Evolutionary conservation across 2,329 filamentous ascomycete genomes (phyloP).

Genomic region (Talaromyces sp.): DNA sequence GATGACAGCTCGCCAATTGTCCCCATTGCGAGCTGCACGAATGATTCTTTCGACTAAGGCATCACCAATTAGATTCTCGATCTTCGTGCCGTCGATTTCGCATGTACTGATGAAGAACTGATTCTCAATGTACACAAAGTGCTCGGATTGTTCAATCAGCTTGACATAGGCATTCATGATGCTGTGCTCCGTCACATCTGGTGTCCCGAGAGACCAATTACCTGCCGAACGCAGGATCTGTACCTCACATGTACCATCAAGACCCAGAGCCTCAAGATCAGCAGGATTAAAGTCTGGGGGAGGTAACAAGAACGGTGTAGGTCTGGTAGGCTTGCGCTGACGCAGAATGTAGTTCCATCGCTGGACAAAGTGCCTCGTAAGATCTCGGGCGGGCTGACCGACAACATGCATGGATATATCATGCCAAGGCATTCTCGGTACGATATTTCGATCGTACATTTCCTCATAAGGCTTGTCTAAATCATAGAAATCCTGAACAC

Average conservation of each 20-base stretch:
- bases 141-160: conserved; percentile 89
- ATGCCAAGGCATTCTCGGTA: conserved; percentile 97
- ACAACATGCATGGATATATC: conserved; percentile 98
- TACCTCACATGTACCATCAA: conserved; percentile 92
- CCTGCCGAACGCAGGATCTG: conserved; percentile 89
- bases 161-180: conserved; percentile 95
- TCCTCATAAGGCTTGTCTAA: conserved; percentile 95
- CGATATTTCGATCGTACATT: conserved; percentile 90
- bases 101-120: conserved; percentile 97
- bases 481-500: conserved; percentile 90
- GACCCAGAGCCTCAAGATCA: conserved; percentile 80
- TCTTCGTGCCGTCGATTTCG: conserved; percentile 78
- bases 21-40: conserved; percentile 73
- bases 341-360: conserved; percentile 96
- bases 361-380: conserved; percentile 95
- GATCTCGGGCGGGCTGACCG: conserved; percentile 87
- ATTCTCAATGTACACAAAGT: conserved; percentile 98
- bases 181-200: conserved; percentile 80
- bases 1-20: conserved; percentile 86
- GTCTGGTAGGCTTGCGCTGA: conserved; percentile 86
- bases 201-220: conserved; percentile 86
- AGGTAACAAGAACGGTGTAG: conserved; percentile 87
- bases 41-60: conserved; percentile 89
- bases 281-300: conserved; percentile 85
- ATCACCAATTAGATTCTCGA: conserved; percentile 91